Base-by-base conservation (phyloP, 352 stramenopile genomes). In the Pythium dissimile region DNA sequence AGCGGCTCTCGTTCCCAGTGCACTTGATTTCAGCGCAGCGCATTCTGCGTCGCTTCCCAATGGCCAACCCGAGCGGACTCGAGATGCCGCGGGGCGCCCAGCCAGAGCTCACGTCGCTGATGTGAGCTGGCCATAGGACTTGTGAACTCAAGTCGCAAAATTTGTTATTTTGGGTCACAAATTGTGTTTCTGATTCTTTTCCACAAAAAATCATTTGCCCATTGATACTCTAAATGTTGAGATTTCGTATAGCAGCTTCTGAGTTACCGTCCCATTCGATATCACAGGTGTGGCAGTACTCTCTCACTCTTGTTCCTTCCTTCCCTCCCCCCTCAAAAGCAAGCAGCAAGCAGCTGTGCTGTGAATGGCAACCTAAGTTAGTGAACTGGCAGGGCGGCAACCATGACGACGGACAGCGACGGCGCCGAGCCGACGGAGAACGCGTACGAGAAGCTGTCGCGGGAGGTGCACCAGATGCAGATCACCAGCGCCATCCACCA, bases 391-490 rank as follows among this genome's bases (percentile, higher is more conserved):
- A n/a, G n/a, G n/a, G 7, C 7, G 7, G 12, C 34, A n/a, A 15
- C 34, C 34, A 41, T 41, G 34, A 41, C 34, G 34, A 41, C 34
- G 5, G 39, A 23, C 5, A 44, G 41, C 47, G 48, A 67, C 66
- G 43, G 69, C 65, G 31, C 59, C 54, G 15, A 66, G 34, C 57
- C 69, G 43, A 58, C 65, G 16, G 86, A 95, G 68, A 95, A 95
- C 52, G 82, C 84, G 49, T 95, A 95, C 72, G 86, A 95, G 70
- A 94, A 93, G 68, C 77, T 95, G 15, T 94, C 84, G 44, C 68
- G 86, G n/a, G 86, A 95, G 59, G 84, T 95, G 27, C 86, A 95
- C 54, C 84, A 95, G 69, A 92, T 92, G 82, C 84, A 93, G 67
- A 85, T 87, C 66, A 95, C 86, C 23, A 84, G 86, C 51, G 86